These are phyloP conservation scores for Berkeleyomyces rouxiae DNA, from an alignment of 2,329 filamentous ascomycete species.

Conservation along the genomic window DNA sequence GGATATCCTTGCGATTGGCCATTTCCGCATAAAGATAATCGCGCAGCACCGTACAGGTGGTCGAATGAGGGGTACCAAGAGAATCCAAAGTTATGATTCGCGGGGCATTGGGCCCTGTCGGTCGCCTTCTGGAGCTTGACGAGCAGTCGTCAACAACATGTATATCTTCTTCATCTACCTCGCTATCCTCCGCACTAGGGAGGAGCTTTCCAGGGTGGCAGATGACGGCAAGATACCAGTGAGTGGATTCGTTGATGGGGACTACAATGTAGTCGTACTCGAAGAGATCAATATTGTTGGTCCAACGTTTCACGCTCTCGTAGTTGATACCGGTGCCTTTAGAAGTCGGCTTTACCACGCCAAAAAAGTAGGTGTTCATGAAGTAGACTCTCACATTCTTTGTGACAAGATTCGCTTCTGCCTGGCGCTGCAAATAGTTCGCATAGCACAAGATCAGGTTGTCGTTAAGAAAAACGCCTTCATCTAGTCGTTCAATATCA, in stretches of 20 bases:
- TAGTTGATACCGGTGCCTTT: conserved; percentile 50
- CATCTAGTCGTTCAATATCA: conserved; percentile 65
- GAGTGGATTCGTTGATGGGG: conserved; percentile 70
- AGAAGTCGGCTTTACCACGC: conserved; percentile 46
- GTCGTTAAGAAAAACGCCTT: conserved; percentile 81
- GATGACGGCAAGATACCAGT: conserved; percentile 94
- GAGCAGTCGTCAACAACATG: background rate
- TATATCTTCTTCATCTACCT: background rate
- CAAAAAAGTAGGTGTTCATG: conserved; percentile 87
- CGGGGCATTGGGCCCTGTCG: conserved; percentile 34
- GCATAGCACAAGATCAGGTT: conserved; percentile 82
- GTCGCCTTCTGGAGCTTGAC: background rate
- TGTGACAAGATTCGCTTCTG: conserved; percentile 37
- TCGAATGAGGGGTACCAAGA: conserved; percentile 45
- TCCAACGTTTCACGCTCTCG: conserved; percentile 74
- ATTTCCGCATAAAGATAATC: conserved; percentile 65
- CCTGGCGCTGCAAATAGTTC: conserved; percentile 50
- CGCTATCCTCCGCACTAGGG: conserved; percentile 8
- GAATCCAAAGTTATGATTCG: conserved; percentile 82
- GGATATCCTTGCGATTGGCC: conserved; percentile 36
- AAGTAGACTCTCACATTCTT: conserved; percentile 51
- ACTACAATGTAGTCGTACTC: conserved; percentile 78
- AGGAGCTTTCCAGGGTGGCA: conserved; percentile 63
- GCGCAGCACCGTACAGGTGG: conserved; percentile 51
- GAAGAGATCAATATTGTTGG: conserved; percentile 68